These are phyloP conservation scores for Hirschioporus abietinus DNA, from an alignment of 768 basidiomycete species.

Conservation along the genomic window DNA sequence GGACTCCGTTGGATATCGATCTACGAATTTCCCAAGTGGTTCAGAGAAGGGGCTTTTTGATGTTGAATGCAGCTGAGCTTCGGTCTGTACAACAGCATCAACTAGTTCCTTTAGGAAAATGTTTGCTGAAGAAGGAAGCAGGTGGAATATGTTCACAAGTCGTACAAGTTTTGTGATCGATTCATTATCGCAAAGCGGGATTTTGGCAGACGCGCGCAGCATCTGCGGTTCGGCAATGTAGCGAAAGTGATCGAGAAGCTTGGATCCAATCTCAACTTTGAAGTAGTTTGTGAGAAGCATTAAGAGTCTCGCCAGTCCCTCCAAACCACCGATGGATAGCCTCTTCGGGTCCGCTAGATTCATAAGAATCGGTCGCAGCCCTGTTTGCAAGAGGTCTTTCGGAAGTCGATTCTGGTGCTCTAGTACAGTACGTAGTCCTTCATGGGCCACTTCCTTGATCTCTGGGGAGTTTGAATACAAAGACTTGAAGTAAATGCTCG, in stretches of 20 bases:
- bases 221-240: conserved; percentile 87
- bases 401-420: conserved; percentile 88
- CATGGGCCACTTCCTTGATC: conserved; percentile 93
- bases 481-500: conserved; percentile 96
- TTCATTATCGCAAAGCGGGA: conserved; percentile 82
- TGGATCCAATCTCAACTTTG: conserved; percentile 98
- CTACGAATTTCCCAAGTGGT: conserved; percentile 84
- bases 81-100: conserved; percentile 85
- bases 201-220: conserved; percentile 70
- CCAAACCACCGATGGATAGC: conserved; percentile 84
- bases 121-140: conserved; percentile 89
- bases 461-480: conserved; percentile 88
- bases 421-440: conserved; percentile 85
- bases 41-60: conserved; percentile 88
- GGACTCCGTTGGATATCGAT: conserved; percentile 84
- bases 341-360: conserved; percentile 96
- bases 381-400: conserved; percentile 91
- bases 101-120: conserved; percentile 88
- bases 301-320: conserved; percentile 89
- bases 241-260: conserved; percentile 93
- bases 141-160: conserved; percentile 96
- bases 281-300: conserved; percentile 97
- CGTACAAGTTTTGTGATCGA: conserved; percentile 90
- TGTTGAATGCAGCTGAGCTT: conserved; percentile 87
- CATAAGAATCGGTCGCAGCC: conserved; percentile 93